Conservation (phyloP, 2,329 filamentous ascomycete genomes). For the Colletotrichum magnum region DNA sequence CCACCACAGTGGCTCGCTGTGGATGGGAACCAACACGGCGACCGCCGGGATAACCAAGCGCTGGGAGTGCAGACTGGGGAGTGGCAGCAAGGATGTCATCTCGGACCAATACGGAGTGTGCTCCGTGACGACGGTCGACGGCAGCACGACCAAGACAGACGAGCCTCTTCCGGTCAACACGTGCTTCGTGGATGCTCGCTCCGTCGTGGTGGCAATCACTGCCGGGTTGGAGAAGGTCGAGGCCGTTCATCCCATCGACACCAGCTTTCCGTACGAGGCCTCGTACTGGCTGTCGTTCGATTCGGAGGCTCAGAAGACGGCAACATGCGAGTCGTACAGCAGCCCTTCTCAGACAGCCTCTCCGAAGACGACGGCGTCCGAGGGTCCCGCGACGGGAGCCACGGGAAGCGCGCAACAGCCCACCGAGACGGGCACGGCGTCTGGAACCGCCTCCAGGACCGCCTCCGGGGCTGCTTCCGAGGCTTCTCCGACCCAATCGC, state of each 20-base stretch:
- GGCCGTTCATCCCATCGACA: slow-evolving; percentile 15
- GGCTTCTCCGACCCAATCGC: slow-evolving; percentile 11
- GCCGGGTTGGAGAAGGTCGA: slow-evolving; percentile 25
- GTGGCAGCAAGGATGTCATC: slow-evolving; percentile 1
- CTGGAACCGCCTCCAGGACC: slow-evolving; percentile 1
- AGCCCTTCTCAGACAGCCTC: slow-evolving; percentile 14
- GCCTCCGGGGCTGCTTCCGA: background rate
- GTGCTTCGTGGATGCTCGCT: slow-evolving; percentile 29
- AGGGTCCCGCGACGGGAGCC: background rate
- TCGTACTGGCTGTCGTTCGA: slow-evolving; percentile 11
- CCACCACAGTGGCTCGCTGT: slow-evolving; percentile 19
- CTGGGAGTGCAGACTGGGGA: slow-evolving; percentile 26
- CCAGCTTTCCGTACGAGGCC: background rate
- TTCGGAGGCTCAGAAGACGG: background rate
- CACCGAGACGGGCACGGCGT: slow-evolving; percentile 12
- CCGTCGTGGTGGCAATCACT: slow-evolving; percentile 29
- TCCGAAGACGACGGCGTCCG: background rate
- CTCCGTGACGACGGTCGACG: slow-evolving; percentile 21
- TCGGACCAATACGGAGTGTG: slow-evolving; percentile 22
- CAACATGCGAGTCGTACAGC: slow-evolving; percentile 16
- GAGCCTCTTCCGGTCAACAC: slow-evolving; percentile 8
- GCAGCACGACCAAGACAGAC: background rate
- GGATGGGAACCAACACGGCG: slow-evolving; percentile 30
- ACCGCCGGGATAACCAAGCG: slow-evolving; percentile 27
- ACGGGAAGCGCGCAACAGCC: slow-evolving; percentile 3